Base-by-base conservation (phyloP, 169 alveolate species). In the Plasmodium sp. region DNA sequence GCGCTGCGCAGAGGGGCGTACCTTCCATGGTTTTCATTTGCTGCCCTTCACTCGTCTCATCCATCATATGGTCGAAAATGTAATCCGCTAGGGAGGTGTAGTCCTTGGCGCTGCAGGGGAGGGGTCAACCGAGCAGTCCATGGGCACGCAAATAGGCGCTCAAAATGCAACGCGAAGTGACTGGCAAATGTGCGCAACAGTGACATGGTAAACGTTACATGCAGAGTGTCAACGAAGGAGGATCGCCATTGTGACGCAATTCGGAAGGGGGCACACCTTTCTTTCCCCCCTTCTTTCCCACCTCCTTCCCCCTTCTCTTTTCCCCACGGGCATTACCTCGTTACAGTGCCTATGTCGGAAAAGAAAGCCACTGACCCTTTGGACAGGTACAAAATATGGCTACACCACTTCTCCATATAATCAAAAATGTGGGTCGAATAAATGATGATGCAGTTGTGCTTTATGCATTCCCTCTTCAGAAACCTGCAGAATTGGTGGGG, bases 371-470 rank as follows among this genome's bases (percentile, higher is more conserved):
- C 84, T 27, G 82, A 33, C 6, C 94, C 94, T 22, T 90, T 81
- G 62, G 92, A 80, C 75, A 90, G 83, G 45, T 90, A 90, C 34
- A 90, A 81, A 41, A 90, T 43, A 72, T 90, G 94, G 71, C 79
- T 90, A 90, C 84, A 90, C 94, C 94, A 90, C 34, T 81, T 81
- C 3, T 90, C 92, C 92, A 90, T 90, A 90, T 81, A 71, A 27
- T 90, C 94, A 67, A 90, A 90, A 31, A 90, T 90, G 51, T 90
- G 94, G 3, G 94, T 90, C 9, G 94, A 90, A 81, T 90, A 90
- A 67, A 90, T 90, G 31, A 90, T 81, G 56, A 90, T 90, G 77
- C 88, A 80, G 51, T 90, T 90, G 62, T 90, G 36, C 83, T 80
- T 90, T 22, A 81, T 81, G 31, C 92, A 81, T 81, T 90, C 94